phyloP scores from a whole-genome alignment of 306 rosid species.

The Gastrolobium bilobum region DNA sequence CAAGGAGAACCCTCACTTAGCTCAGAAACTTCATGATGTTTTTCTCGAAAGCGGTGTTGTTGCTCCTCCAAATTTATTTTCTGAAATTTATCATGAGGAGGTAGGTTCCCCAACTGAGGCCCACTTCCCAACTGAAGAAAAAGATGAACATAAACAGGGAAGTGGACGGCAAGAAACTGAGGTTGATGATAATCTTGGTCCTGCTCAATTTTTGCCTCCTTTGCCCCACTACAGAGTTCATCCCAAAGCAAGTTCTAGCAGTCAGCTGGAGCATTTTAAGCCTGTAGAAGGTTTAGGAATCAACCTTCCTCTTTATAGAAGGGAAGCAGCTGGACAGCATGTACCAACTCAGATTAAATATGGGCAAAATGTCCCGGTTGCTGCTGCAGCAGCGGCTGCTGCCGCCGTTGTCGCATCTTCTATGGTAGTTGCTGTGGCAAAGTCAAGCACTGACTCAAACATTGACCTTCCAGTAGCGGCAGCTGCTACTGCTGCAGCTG shows the following conservation, averaged over 20 bases:
- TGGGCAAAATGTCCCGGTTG: conserved; percentile 82
- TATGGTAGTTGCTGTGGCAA: conserved; percentile 88
- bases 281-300: conserved; percentile 73
- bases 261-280: conserved; percentile 65
- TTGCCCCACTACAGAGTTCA: conserved; percentile 62
- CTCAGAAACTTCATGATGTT: conserved; percentile 92
- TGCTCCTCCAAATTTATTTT: conserved; percentile 92
- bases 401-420: conserved; percentile 97
- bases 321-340: conserved; percentile 56
- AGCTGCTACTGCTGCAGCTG: conserved; percentile 98
- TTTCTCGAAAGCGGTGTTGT: conserved; percentile 93
- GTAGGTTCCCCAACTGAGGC: conserved; percentile 56
- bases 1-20: conserved; percentile 91
- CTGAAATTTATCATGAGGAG: conserved; percentile 77
- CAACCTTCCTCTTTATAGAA: conserved; percentile 58
- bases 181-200: conserved; percentile 55
- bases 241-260: conserved; percentile 62
- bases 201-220: conserved; percentile 67
- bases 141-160: conserved; percentile 57
- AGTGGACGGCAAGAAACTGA: conserved; percentile 51
- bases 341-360: conserved; percentile 61
- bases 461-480: conserved; percentile 91
- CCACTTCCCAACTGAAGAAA: conserved; percentile 54
- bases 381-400: conserved; percentile 90
- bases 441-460: conserved; percentile 70